Base-by-base conservation (phyloP, 805 yeast species). In the Ogataea zsoltii region DNA sequence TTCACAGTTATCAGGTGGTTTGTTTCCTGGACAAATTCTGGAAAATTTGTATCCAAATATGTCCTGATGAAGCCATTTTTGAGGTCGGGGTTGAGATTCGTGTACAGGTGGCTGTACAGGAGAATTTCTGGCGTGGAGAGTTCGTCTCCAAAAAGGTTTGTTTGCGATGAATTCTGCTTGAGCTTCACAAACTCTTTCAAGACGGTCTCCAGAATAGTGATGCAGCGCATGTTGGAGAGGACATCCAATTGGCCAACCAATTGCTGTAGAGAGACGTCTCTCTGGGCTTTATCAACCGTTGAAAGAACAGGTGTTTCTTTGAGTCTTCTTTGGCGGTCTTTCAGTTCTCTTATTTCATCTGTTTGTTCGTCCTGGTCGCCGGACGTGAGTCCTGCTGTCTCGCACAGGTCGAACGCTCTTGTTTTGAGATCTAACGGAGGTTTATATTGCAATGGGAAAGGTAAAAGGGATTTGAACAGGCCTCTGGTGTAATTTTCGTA, bases 401-500 rank as follows among this genome's bases (percentile, higher is more conserved):
- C 45, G 51, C 75, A 70, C 3, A 57, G 48, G 26, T 54, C 51
- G 28, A 58, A 40, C 1, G 74, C 74, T 4, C 45, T 42, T 0
- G 56, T 38, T 53, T 71, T 72, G 45, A 71, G 69, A 33, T 65
- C 67, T 31, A 79, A 51, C 1, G 91, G 90, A 17, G 83, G 80
- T 49, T 77, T 78, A 59, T 84, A 85, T 76, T 84, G 87, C 77
- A 83, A 74, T 9, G 91, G 92, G 66, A 85, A 85, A 6, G 87
- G 84, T 15, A 84, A 62, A 45, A 78, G 73, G 3, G 67, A 54
- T 35, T 71, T 67, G 58, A 83, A 83, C 14, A 75, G 55, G 17
- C 75, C 75, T 49, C 88, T 70, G 3, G 89, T 77, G 53, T 74
- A 82, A 11, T 68, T 60, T 47, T 79, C 85, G 61, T 83, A 85